Conservation (phyloP, 2,329 filamentous ascomycete species). For the Exophiala sideris region DNA sequence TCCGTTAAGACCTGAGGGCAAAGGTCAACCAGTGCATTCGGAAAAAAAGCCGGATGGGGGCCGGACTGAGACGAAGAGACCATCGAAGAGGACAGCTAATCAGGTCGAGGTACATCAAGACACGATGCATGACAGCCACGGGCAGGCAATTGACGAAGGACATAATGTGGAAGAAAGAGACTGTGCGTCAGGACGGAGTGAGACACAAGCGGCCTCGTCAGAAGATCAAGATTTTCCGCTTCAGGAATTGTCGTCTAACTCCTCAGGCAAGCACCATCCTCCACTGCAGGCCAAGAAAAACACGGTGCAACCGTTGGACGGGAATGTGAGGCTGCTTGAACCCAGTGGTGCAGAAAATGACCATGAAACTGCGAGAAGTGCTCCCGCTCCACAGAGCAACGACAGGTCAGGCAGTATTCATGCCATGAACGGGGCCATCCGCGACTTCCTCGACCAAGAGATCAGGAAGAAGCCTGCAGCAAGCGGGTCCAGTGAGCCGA, state of each 20-base stretch:
- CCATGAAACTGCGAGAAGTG: not conserved
- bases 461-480: conserved; percentile 28
- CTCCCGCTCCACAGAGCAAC: not conserved
- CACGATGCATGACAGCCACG: not conserved
- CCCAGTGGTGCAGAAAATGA: conserved; percentile 2
- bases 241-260: conserved; percentile 33
- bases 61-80: not conserved
- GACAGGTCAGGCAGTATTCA: conserved; percentile 11
- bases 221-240: conserved; percentile 26
- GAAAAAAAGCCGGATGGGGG: not conserved
- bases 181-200: conserved; percentile 1
- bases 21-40: not conserved
- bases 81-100: not conserved
- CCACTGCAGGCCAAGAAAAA: conserved; percentile 7
- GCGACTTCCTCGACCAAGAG: conserved; percentile 41
- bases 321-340: conserved; percentile 11
- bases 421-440: conserved; percentile 38
- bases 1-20: conserved; percentile 7
- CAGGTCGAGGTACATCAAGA: conserved; percentile 4
- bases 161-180: not conserved
- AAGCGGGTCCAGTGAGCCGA: conserved; percentile 20
- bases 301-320: conserved; percentile 15
- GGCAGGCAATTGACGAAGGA: not conserved
- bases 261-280: conserved; percentile 21
- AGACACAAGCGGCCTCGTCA: conserved; percentile 2